Evolutionary conservation across 2,329 filamentous ascomycete species (phyloP).

Genomic region (Paecilomyces sp.): DNA sequence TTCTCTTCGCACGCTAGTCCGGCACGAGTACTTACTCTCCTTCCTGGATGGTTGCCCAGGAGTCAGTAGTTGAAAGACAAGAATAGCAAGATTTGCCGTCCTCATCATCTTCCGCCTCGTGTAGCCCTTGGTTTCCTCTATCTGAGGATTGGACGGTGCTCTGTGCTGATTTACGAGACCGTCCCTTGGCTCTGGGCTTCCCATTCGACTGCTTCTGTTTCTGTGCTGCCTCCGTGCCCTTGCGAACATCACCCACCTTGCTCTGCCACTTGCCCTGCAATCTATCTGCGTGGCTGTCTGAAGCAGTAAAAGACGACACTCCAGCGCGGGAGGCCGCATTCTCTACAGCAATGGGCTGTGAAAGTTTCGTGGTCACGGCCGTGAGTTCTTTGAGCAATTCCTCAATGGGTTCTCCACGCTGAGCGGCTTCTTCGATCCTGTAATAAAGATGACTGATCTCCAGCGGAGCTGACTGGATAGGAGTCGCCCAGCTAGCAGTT

Average conservation of each 20-base stretch:
- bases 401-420: slow-evolving; percentile 19
- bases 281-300: not conserved
- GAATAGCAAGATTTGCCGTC: slow-evolving; percentile 8
- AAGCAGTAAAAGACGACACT: not conserved
- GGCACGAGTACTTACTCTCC: slow-evolving; percentile 10
- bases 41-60: slow-evolving; percentile 15
- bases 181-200: not conserved
- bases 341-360: not conserved
- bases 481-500: slow-evolving; percentile 4
- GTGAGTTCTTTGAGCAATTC: slow-evolving; percentile 21
- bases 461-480: slow-evolving; percentile 7
- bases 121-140: not conserved
- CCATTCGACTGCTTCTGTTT: not conserved
- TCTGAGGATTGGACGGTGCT: not conserved
- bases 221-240: not conserved
- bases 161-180: not conserved
- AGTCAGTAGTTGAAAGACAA: slow-evolving; percentile 13
- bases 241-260: not conserved
- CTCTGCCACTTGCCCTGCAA: not conserved
- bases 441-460: slow-evolving; percentile 20
- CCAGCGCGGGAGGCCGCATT: not conserved
- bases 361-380: slow-evolving; percentile 9
- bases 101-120: slow-evolving; percentile 7
- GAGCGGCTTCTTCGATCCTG: slow-evolving; percentile 22
- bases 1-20: not conserved